Base-by-base conservation (phyloP, 2,329 filamentous ascomycete species). In the Cladosporium sphaerospermum region DNA sequence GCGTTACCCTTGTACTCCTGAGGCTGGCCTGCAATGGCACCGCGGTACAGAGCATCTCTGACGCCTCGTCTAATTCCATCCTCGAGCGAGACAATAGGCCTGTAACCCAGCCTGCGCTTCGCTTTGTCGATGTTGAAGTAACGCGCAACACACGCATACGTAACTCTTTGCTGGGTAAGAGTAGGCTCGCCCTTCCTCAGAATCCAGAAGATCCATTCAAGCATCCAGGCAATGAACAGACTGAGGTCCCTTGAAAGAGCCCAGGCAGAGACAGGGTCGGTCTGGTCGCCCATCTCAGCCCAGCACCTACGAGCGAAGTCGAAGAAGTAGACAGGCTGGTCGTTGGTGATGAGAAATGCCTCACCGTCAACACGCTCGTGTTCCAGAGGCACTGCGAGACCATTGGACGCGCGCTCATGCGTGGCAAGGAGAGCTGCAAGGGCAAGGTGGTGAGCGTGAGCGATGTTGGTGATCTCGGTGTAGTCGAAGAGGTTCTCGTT, bases 51-150 rank as follows among this genome's bases (percentile, higher is more conserved):
- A 43, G 72, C 69, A 58, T 75, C 70, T 52, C 64, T 61, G 41
- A 76, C 74, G 11, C 73, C 74, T 53, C 71, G 71, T 61, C 64
- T 64, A 13, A 77, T 69, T 9, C 85, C 87, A 60, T 89, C 84
- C 57, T 83, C 78, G 54, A 90, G 71, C 40, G 75, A 73, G 49
- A 87, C 82, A 51, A 88, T 70, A 3, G 87, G 86, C 67, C 72
- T 68, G 70, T 91, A 91, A 3, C 84, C 84, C 52, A 91, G 72
- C 60, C 86, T 75, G 61, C 68, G 74, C 76, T 82, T 86, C 53
- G 87, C 87, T 78, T 91, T 91, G 55, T 75, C 74, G 66, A 89
- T 89, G 71, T 83, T 83, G 71, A 87, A 89, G 71, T 89, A 91
- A 54, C 87, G 77, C 54, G 83, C 86, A 83, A 89, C 87, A 67